Evolutionary conservation across 805 yeast genomes (phyloP), one percentile per base, ranked within the genome.

Genomic region (Candida insectalens): DNA sequence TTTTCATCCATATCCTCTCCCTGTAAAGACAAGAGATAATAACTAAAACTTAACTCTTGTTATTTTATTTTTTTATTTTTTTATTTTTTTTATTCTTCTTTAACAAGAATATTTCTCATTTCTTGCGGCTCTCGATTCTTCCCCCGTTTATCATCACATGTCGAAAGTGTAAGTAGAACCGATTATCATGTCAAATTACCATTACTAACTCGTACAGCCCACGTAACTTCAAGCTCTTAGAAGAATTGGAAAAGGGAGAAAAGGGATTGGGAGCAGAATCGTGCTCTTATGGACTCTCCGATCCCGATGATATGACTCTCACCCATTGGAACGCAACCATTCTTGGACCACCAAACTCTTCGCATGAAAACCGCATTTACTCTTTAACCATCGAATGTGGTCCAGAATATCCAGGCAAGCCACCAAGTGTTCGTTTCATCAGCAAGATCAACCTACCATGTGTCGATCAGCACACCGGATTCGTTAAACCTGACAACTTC

Each of bases 321-420:
- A 82, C 95, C 8, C 61, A 80, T 49, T 92, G 99, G 99, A 92
- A 88, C 60, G 98, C 96, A 9, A 92, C 99, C 22, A 89, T 92
- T 34, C 65, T 92, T 43, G 99, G 99, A 0, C 98, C 99, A 4
- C 98, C 98, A 23, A 57, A 54, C 36, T 54, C 68, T 42, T 74
- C 73, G 19, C 96, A 89, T 55, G 96, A 88, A 56, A 92, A 92
- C 59, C 71, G 98, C 52, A 92, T 92, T 42, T 92, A 92, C 57
- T 78, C 84, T 23, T 65, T 92, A 36, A 75, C 71, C 34, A 74
- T 92, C 32, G 76, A 74, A 42, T 88, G 96, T 55, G 96, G 87
- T 15, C 75, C 73, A 4, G 62, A 68, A 5, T 92, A 92, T 55
- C 99, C 99, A 1, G 92, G 83, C 40, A 55, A 69, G 45, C 96